Conservation (phyloP, 78 protist genomes). For the Abeoforma whisleri region DNA sequence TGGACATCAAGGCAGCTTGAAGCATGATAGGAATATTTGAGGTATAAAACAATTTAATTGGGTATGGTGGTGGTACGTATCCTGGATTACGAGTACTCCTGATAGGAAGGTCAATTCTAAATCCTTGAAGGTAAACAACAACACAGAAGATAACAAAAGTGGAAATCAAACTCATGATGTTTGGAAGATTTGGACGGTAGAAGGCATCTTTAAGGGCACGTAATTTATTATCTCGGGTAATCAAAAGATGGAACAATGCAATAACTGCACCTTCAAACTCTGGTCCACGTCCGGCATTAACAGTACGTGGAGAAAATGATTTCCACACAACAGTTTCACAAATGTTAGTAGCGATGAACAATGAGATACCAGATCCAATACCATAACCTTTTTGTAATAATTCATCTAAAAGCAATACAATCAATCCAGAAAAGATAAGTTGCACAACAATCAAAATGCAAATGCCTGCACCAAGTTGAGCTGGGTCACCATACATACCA, state of each 20-base stretch:
- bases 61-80: constrained; percentile 60
- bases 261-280: constrained; percentile 99
- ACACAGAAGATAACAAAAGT: constrained; percentile 92
- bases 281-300: constrained; percentile 91
- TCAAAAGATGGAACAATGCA: constrained; percentile 89
- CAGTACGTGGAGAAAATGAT: constrained; percentile 94
- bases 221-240: constrained; percentile 78
- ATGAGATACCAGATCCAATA: constrained; percentile 96
- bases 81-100: constrained; percentile 36
- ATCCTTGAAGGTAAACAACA: constrained; percentile 97
- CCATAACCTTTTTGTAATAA: constrained; percentile 99
- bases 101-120: constrained; percentile 89
- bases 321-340: constrained; percentile 99
- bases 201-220: constrained; percentile 95
- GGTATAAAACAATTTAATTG: constrained; percentile 99
- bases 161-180: constrained; percentile 92
- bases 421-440: constrained; percentile 90
- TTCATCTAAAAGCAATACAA: constrained; percentile 94
- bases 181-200: constrained; percentile 96
- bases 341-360: constrained; percentile 99
- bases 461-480: constrained; percentile 76
- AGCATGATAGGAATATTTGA: constrained; percentile 98
- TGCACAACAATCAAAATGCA: constrained; percentile 90
- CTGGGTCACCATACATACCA: constrained; percentile 95
- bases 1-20: constrained; percentile 91